Percentiles rank a stretch among this genome's conserved stretches.
Evolutionary conservation across 106 monocot genomes (phyloP).

Genomic region (Acorus calamus): DNA sequence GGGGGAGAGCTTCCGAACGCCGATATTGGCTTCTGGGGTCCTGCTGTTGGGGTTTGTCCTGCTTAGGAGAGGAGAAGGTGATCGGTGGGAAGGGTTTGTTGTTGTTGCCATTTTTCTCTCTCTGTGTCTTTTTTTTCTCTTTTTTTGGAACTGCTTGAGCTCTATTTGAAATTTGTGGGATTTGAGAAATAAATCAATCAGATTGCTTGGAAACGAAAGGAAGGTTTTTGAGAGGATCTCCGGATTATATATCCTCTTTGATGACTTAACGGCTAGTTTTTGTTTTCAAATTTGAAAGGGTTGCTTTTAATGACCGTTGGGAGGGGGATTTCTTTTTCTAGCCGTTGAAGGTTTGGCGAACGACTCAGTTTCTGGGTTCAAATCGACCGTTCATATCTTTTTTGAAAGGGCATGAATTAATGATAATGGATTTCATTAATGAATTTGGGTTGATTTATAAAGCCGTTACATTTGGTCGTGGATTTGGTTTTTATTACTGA

Average conservation of each 20-base stretch:
- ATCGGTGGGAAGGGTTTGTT: conserved; percentile 3
- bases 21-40: conserved; percentile 15
- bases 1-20: conserved; percentile 13
- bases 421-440: too few species aligned
- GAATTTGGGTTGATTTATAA: too few species aligned
- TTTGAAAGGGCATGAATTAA: too few species aligned
- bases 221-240: neutral
- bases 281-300: neutral
- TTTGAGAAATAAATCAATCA: neutral
- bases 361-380: too few species aligned
- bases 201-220: neutral
- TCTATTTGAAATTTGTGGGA: neutral
- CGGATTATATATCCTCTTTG: neutral
- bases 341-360: too few species aligned
- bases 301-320: conserved; percentile 8
- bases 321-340: neutral
- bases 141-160: neutral
- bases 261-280: conserved; percentile 10
- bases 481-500: too few species aligned
- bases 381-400: too few species aligned
- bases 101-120: conserved; percentile 17
- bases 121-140: neutral
- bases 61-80: conserved; percentile 34
- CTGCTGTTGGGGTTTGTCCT: conserved; percentile 12
- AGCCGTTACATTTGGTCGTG: too few species aligned